phyloP scores from a whole-genome alignment of 2,329 filamentous ascomycete species.

The Hypocrella siamensis region DNA sequence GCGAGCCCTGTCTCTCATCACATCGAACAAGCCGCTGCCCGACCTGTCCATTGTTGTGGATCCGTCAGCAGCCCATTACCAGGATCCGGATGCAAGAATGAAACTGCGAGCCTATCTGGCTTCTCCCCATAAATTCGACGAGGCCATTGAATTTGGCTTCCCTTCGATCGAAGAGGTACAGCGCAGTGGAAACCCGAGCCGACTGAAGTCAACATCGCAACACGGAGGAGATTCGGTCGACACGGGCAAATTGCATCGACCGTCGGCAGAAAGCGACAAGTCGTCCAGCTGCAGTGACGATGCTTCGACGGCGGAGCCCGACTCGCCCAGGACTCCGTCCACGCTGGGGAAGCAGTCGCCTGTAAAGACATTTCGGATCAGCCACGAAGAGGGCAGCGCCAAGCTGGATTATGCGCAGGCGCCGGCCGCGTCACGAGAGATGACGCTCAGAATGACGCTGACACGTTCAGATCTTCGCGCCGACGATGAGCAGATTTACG shows the following conservation, averaged over 20 bases:
- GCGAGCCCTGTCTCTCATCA: slow-evolving; percentile 38
- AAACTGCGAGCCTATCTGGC: slow-evolving; percentile 77
- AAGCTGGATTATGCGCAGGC: slow-evolving; percentile 31
- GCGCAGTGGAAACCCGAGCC: slow-evolving; percentile 13
- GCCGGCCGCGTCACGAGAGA: slow-evolving; percentile 53
- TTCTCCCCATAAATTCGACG: slow-evolving; percentile 88
- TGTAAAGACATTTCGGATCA: slow-evolving; percentile 11
- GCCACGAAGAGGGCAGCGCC: slow-evolving; percentile 12
- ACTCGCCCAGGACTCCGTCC: slow-evolving; percentile 43
- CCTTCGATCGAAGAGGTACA: slow-evolving; percentile 41
- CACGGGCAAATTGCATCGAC: slow-evolving; percentile 37
- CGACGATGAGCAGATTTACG: slow-evolving; percentile 56
- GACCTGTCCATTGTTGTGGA: slow-evolving; percentile 33
- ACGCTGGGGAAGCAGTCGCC: slow-evolving; percentile 23
- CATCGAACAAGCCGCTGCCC: slow-evolving; percentile 21
- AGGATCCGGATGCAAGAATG: slow-evolving; percentile 73
- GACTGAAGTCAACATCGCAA: slow-evolving; percentile 10
- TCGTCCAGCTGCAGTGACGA: slow-evolving; percentile 40
- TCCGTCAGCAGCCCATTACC: slow-evolving; percentile 65
- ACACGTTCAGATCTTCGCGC: slow-evolving; percentile 77
- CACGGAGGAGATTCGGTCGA: slow-evolving; percentile 15
- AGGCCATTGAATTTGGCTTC: slow-evolving; percentile 88
- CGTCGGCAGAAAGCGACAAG: slow-evolving; percentile 42
- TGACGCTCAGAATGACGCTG: slow-evolving; percentile 92
- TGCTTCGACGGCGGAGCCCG: slow-evolving; percentile 37